phyloP scores from a whole-genome alignment of 495 filamentous ascomycete species.

The Penicillium coffeae region DNA sequence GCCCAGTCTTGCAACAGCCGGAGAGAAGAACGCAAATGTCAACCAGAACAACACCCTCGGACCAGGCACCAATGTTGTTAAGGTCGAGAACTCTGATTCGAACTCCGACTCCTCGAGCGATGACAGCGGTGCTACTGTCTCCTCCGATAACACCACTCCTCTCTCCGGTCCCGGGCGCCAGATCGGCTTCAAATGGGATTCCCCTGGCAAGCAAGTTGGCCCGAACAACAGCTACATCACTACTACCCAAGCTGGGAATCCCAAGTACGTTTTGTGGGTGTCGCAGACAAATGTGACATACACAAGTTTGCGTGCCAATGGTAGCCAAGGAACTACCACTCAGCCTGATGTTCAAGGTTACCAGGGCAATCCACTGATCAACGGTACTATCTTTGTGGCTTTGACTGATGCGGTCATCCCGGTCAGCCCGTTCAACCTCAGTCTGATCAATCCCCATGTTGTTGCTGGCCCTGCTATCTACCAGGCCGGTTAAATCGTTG shows the following conservation, averaged over 20 bases:
- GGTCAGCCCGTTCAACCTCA: conserved; percentile 75
- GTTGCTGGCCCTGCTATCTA: conserved; percentile 71
- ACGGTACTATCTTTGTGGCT: conserved; percentile 76
- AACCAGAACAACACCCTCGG: conserved; percentile 31
- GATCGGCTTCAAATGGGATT: conserved; percentile 70
- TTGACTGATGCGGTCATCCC: conserved; percentile 66
- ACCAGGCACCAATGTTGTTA: conserved; percentile 31
- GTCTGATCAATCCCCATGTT: conserved; percentile 70
- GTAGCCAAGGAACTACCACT: conserved; percentile 58
- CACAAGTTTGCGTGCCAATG: conserved; percentile 53
- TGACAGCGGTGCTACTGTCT: conserved; percentile 50
- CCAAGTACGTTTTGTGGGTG: conserved; percentile 72
- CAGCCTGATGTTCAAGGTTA: conserved; percentile 65
- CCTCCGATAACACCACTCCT: conserved; percentile 60
- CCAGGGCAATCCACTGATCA: conserved; percentile 64
- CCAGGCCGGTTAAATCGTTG: conserved; percentile 64
- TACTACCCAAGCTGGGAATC: conserved; percentile 49
- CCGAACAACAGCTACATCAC: conserved; percentile 83
- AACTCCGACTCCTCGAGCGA: conserved; percentile 33
- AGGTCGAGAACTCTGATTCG: neutral
- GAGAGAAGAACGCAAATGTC: conserved; percentile 56
- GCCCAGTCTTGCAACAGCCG: conserved; percentile 59
- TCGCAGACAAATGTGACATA: conserved; percentile 86
- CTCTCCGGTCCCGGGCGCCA: conserved; percentile 73
- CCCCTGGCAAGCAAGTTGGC: conserved; percentile 63